Percentiles rank a stretch among this genome's conserved stretches.
phyloP scores from a whole-genome alignment of 495 filamentous ascomycete species.

The Bacidia rubella region DNA sequence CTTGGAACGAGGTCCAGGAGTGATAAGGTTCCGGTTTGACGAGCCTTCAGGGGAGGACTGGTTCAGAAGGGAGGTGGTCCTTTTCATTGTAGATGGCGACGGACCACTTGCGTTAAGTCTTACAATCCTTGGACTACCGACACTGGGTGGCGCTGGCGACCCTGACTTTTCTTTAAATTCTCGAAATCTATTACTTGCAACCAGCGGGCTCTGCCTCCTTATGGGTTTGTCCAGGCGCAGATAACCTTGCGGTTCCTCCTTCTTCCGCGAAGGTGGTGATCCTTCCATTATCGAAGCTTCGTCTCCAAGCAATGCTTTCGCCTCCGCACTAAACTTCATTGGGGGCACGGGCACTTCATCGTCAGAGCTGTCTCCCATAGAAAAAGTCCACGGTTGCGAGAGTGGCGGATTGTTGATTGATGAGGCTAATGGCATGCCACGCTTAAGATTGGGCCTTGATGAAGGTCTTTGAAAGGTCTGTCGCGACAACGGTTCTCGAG shows the following conservation, averaged over 20 bases:
- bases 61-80: constrained; percentile 26
- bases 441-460: constrained; percentile 16
- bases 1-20: constrained; percentile 49
- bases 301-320: constrained; percentile 60
- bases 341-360: constrained; percentile 57
- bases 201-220: constrained; percentile 21
- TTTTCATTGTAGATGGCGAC: constrained; percentile 26
- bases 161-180: constrained; percentile 20
- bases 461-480: constrained; percentile 2
- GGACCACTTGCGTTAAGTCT: constrained; percentile 38
- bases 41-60: constrained; percentile 7
- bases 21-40: constrained; percentile 42
- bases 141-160: constrained; percentile 2
- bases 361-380: constrained; percentile 57
- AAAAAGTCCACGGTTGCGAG: constrained; percentile 15
- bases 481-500: constrained; percentile 10
- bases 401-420: constrained; percentile 9
- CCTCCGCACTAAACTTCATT: constrained; percentile 67
- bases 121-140: constrained; percentile 31
- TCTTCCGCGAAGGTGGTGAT: constrained; percentile 37
- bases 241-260: constrained; percentile 27
- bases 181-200: constrained; percentile 32
- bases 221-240: constrained; percentile 9
- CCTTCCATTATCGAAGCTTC: constrained; percentile 36
- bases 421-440: constrained; percentile 9